These are phyloP conservation scores for Didymella pomorum DNA, from an alignment of 2,329 filamentous ascomycete genomes.

Conservation along the genomic window DNA sequence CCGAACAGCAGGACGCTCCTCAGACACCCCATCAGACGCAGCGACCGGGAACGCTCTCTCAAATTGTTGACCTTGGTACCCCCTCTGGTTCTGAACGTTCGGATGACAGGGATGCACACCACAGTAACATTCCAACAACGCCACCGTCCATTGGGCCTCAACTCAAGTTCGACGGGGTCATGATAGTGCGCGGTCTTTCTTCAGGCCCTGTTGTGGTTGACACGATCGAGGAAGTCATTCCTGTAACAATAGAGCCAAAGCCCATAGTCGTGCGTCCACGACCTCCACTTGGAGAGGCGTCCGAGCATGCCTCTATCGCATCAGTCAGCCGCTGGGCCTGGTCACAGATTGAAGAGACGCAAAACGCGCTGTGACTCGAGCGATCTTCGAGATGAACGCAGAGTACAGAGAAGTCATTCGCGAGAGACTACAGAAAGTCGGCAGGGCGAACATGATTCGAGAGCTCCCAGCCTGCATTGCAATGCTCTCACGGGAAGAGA, in stretches of 20 bases:
- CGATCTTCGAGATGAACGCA: conserved; percentile 46
- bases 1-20: background rate
- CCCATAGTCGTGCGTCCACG: background rate
- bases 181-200: background rate
- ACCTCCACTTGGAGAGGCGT: conserved; percentile 24
- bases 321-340: conserved; percentile 46
- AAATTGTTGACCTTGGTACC: conserved; percentile 34
- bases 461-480: conserved; percentile 37
- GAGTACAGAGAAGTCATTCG: conserved; percentile 34
- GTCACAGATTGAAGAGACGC: conserved; percentile 46
- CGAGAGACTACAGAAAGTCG: conserved; percentile 29
- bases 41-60: background rate
- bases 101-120: conserved; percentile 1
- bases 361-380: conserved; percentile 55
- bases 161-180: background rate
- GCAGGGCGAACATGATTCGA: conserved; percentile 28
- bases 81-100: conserved; percentile 22
- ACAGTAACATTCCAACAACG: background rate
- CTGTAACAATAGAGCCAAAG: background rate
- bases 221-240: conserved; percentile 13
- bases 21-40: background rate
- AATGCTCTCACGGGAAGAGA: conserved; percentile 32
- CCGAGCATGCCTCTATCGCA: conserved; percentile 38
- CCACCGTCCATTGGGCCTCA: background rate
- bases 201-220: conserved; percentile 14